phyloP scores from a whole-genome alignment of 176 grass and related monocot species.

The sorghum (Sorghum bicolor) region DNA sequence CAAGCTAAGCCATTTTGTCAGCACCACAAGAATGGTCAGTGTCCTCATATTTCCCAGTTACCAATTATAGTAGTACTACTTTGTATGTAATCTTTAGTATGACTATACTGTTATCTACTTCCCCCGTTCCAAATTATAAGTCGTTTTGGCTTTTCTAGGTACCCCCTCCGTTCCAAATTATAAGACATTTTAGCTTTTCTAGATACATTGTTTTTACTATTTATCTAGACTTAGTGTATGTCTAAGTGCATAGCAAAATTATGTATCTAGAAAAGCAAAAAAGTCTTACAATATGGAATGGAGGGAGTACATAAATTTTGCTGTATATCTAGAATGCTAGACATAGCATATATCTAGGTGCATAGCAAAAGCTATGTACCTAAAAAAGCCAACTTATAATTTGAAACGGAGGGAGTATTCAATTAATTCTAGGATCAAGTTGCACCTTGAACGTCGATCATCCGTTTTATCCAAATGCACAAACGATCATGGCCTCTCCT shows the following conservation, averaged over 20 bases:
- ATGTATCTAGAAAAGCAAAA: too few species aligned
- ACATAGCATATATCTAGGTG: neutral
- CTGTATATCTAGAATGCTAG: too few species aligned
- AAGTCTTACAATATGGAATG: too few species aligned
- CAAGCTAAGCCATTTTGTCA: conserved; percentile 65
- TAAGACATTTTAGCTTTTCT: neutral
- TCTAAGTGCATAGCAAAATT: too few species aligned
- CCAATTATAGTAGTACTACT: conserved; percentile 25
- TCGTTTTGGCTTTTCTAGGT: too few species aligned
- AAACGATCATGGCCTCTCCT: neutral
- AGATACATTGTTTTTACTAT: neutral
- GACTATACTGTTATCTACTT: neutral
- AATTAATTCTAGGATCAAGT: conserved; percentile 1
- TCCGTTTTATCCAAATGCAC: conserved; percentile 4
- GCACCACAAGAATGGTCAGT: conserved; percentile 49
- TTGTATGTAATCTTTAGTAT: conserved; percentile 23
- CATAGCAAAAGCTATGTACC: neutral
- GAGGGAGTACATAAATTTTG: too few species aligned
- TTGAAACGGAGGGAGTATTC: neutral
- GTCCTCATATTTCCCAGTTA: conserved; percentile 12
- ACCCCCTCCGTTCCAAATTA: too few species aligned
- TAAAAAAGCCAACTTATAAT: neutral
- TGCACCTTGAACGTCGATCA: neutral
- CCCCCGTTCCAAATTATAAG: neutral
- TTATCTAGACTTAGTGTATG: neutral